Evolutionary conservation across 1,284 basidiomycete genomes (phyloP).

Genomic region (Leucoagaricus sp.): DNA sequence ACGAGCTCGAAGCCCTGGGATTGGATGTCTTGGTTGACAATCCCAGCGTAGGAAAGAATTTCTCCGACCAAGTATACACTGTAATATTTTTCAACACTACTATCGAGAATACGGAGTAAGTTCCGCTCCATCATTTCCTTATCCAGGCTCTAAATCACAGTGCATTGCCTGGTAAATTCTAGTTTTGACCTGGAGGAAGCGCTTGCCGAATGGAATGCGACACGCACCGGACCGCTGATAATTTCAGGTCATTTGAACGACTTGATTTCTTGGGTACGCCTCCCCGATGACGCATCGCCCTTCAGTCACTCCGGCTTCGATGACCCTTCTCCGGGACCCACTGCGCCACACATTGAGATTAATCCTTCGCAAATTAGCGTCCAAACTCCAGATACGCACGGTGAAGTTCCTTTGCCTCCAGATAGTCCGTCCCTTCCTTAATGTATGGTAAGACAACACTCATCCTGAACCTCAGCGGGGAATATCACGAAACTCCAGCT

Average conservation of each 20-base stretch:
- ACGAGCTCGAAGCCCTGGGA: slow-evolving; percentile 18
- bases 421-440: not conserved
- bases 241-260: slow-evolving; percentile 12
- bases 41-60: slow-evolving; percentile 27
- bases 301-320: slow-evolving; percentile 1
- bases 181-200: slow-evolving; percentile 14
- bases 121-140: not conserved
- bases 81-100: not conserved
- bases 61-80: slow-evolving; percentile 21
- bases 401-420: not conserved
- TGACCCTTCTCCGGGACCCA: slow-evolving; percentile 22
- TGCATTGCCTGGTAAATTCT: not conserved
- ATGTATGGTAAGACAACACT: not conserved
- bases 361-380: slow-evolving; percentile 16
- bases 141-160: not conserved
- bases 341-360: slow-evolving; percentile 24
- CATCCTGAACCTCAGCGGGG: slow-evolving; percentile 26
- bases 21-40: slow-evolving; percentile 22
- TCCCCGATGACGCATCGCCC: slow-evolving; percentile 9
- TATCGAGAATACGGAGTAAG: not conserved
- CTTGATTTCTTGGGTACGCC: slow-evolving; percentile 19
- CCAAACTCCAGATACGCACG: not conserved
- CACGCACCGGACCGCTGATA: slow-evolving; percentile 10
- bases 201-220: slow-evolving; percentile 17
- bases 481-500: slow-evolving; percentile 21